Evolutionary conservation across 1,284 basidiomycete genomes (phyloP).

Genomic region (Microbotryomycetes sp.): DNA sequence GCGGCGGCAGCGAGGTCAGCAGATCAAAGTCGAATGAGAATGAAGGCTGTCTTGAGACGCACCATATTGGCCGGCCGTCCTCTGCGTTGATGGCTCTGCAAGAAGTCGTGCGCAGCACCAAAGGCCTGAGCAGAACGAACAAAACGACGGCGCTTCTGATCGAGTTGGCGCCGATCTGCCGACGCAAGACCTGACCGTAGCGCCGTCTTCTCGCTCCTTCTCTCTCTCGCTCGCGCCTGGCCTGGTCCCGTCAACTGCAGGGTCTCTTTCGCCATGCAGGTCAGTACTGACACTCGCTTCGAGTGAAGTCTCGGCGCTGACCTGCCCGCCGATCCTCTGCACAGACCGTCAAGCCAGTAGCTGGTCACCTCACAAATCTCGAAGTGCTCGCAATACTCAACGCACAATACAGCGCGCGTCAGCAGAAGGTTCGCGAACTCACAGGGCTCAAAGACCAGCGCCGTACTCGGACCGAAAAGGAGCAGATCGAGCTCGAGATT

Average conservation of each 20-base stretch:
- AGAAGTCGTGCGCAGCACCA: background rate
- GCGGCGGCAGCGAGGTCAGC: background rate
- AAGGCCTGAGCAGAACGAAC: no score
- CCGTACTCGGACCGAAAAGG: conserved; percentile 45
- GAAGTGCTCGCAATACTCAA: conserved; percentile 75
- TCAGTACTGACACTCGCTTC: no score
- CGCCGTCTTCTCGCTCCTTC: no score
- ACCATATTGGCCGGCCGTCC: background rate
- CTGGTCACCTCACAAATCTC: conserved; percentile 73
- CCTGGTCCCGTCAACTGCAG: no score
- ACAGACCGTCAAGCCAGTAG: conserved; percentile 66
- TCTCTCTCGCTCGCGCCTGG: no score
- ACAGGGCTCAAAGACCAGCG: conserved; percentile 58
- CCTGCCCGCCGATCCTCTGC: no score
- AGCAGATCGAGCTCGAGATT: conserved; percentile 45
- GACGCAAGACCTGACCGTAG: no score
- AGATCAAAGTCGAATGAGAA: background rate
- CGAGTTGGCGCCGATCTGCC: no score
- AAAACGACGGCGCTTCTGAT: no score
- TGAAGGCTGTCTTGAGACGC: background rate
- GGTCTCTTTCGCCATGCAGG: no score
- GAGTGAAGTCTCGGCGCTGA: no score
- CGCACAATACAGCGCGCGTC: conserved; percentile 64
- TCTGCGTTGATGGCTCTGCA: no score
- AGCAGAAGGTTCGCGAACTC: conserved; percentile 52